Evolutionary conservation across 495 filamentous ascomycete species (phyloP).

Genomic region (Sordaria brevicollis): DNA sequence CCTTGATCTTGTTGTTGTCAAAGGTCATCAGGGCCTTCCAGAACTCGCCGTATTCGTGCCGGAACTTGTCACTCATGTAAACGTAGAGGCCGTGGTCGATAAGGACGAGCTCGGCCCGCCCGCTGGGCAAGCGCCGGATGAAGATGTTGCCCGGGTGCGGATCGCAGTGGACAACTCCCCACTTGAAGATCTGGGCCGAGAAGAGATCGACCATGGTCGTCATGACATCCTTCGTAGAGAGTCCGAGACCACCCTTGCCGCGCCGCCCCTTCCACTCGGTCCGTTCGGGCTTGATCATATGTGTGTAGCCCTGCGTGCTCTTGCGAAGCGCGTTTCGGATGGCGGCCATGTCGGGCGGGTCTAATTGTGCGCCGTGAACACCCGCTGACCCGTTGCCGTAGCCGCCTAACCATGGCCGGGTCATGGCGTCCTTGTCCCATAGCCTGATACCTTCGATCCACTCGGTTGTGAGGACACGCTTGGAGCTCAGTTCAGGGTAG

Average conservation of each 20-base stretch:
- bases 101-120: slow-evolving; percentile 78
- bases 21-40: slow-evolving; percentile 92
- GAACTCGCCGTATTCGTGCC: slow-evolving; percentile 82
- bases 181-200: slow-evolving; percentile 93
- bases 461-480: slow-evolving; percentile 84
- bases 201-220: slow-evolving; percentile 92
- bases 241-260: slow-evolving; percentile 66
- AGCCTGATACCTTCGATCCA: slow-evolving; percentile 93
- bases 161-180: slow-evolving; percentile 89
- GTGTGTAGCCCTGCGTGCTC: slow-evolving; percentile 26
- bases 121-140: slow-evolving; percentile 71
- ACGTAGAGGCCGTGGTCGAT: slow-evolving; percentile 97
- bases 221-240: slow-evolving; percentile 80
- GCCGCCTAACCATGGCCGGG: slow-evolving; percentile 63
- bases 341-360: slow-evolving; percentile 34
- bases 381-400: slow-evolving; percentile 67
- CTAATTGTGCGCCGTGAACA: slow-evolving; percentile 56
- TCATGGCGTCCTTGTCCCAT: slow-evolving; percentile 78
- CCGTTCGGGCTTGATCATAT: slow-evolving; percentile 66
- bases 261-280: slow-evolving; percentile 64
- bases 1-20: slow-evolving; percentile 67
- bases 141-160: slow-evolving; percentile 97
- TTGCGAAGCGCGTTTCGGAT: slow-evolving; percentile 31
- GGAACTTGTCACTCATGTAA: slow-evolving; percentile 72
- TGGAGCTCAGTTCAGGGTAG: slow-evolving; percentile 71